Evolutionary conservation across 1,284 basidiomycete species (phyloP).

Genomic region (Coniferiporia sulphurascens): DNA sequence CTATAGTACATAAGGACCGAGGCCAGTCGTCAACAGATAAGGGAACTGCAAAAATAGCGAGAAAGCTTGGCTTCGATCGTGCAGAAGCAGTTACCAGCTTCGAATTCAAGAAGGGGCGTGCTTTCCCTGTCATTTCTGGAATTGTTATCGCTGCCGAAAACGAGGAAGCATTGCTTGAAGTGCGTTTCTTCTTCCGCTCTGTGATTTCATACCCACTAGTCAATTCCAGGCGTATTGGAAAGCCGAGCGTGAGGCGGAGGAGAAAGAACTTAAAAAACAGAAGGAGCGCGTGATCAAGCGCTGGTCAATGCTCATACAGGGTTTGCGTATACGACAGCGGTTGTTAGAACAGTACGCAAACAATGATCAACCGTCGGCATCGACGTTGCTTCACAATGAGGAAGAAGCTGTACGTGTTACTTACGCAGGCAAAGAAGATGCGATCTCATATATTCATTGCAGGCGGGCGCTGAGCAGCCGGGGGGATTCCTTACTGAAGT

Average conservation of each 20-base stretch:
- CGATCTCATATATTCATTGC: background rate
- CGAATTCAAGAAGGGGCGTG: conserved; percentile 90
- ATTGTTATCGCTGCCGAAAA: conserved; percentile 85
- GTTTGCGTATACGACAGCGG: conserved; percentile 79
- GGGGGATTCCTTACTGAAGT: conserved; percentile 66
- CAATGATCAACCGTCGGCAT: conserved; percentile 24
- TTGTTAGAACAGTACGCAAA: conserved; percentile 78
- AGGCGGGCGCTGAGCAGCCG: conserved; percentile 28
- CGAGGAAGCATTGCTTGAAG: conserved; percentile 74
- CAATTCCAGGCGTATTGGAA: conserved; percentile 73
- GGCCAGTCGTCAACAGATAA: conserved; percentile 52
- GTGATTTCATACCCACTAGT: background rate
- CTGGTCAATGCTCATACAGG: conserved; percentile 87
- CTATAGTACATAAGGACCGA: conserved; percentile 7
- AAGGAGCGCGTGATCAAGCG: conserved; percentile 82
- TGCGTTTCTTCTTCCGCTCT: conserved; percentile 30
- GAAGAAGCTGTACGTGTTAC: background rate
- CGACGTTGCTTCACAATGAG: background rate
- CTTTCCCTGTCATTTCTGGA: conserved; percentile 82
- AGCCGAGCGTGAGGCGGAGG: conserved; percentile 71
- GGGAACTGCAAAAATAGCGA: conserved; percentile 85
- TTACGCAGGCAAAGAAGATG: background rate
- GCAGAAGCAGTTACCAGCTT: conserved; percentile 96
- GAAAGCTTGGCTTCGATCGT: conserved; percentile 81
- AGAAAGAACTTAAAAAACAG: conserved; percentile 72